Base-by-base conservation (phyloP, 352 stramenopile genomes). In the Thraustochytrium sp. region DNA sequence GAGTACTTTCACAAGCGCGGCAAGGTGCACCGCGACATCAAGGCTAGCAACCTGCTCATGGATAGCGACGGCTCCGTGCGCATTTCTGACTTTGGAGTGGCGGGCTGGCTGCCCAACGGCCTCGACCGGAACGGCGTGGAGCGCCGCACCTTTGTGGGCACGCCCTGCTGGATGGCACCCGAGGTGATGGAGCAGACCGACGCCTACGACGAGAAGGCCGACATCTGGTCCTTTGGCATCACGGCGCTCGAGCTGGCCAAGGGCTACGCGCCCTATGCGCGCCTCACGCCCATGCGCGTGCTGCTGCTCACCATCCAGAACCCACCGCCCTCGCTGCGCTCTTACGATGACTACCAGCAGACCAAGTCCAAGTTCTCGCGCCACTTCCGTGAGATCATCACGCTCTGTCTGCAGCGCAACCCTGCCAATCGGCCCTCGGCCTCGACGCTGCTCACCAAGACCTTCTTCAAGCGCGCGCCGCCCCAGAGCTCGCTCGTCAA, bases 201-300 rank as follows among this genome's bases (percentile, higher is more conserved):
- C 77, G 92, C 92, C 9, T 97, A 96, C 86, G 90, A 96, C 84
- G 98, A 98, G 87, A 98, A 98, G 88, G 96, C 96, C 23, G 97
- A 99, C 88, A 98, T 99, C 85, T 99, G 97, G 97, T 98, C 93
- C 87, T 92, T 99, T 29, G 97, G 97, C 18, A 99, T 99, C 87
- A 99, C 97, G 3, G 96, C 95, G 21, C 88, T 99, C 46, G 97
- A 99, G 89, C 89, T 99, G 8, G 96, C 96, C 29, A 99, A 99
- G 88, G 96, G 97, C 11, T 98, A 98, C 86, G 97, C 97, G 34
- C 97, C 97, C 0, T 99, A 99, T 87, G 96, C 96, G 29, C 93
- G 96, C 36, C 98, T 97, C 85, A 94, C 97, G 73, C 96, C 96
- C 4, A 99, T 99, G 97, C 98, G 99, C 86, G 92, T 99, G 36